Base-by-base conservation (phyloP, 2,329 filamentous ascomycete genomes). In the Aspergillus sp. region DNA sequence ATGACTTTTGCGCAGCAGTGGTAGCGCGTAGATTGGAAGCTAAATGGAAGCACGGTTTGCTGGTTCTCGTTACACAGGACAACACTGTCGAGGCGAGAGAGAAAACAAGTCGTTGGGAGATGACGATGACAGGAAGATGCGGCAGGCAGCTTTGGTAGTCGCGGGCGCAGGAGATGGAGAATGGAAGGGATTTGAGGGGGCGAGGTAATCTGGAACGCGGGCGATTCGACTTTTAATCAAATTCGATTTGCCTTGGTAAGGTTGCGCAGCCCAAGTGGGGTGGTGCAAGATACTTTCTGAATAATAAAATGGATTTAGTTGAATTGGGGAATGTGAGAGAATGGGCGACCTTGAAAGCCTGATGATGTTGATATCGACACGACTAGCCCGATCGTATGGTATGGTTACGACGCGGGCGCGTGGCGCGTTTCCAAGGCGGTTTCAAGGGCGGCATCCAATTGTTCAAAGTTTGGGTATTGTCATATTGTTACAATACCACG, bases 401-500 rank as follows among this genome's bases (percentile, higher is more conserved):
- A 72, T 69, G 61, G 70, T 71, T 62, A 61, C n/a, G 9, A 56
- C 58, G 59, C 60, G 55, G 47, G 56, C 67, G 64, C 65, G 66
- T 68, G 65, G 54, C 70, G 69, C 69, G 69, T 70, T 59, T 40
- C 21, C 9, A 21, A 7, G 15, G 15, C 12, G 39, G 24, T 12
- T 19, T 37, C 14, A n/a, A 37, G 35, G 14, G 15, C 7, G 35
- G 14, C 12, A n/a, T n/a, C 19, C 27, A 19, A 44, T 27, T 14
- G 45, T 21, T 43, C n/a, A 19, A 23, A 14, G 17, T n/a, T 33
- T 12, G 24, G 17, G 57, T 64, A 59, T 43, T 50, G 66, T 68
- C 50, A 59, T n/a, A 1, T 6, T 3, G 9, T 68, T 52, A 66
- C 66, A 56, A 54, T 68, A 68, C 63, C 3, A n/a, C 5, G n/a